Conservation (phyloP, 1,139 yeast species). For the Hyphopichia buzzinii region DNA sequence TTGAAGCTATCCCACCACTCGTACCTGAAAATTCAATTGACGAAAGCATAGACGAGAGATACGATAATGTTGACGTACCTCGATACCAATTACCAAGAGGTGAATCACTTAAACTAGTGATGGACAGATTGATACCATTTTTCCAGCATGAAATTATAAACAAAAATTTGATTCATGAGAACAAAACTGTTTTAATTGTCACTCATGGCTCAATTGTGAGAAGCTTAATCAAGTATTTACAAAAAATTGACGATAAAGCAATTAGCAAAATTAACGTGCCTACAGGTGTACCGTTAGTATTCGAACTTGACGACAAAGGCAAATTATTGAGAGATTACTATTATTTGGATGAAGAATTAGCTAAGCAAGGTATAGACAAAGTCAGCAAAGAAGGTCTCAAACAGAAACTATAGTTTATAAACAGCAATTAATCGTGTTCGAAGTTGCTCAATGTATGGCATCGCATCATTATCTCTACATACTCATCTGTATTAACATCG, state of each 20-base stretch:
- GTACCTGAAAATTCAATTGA: constrained; percentile 20
- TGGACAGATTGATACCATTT: constrained; percentile 59
- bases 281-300: constrained; percentile 70
- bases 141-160: constrained; percentile 41
- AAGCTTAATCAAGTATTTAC: constrained; percentile 59
- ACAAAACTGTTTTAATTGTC: constrained; percentile 56
- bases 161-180: constrained; percentile 29
- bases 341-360: constrained; percentile 71
- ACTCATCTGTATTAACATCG: no score
- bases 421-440: no score
- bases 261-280: constrained; percentile 71
- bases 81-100: constrained; percentile 51
- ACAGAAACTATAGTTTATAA: neutral
- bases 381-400: constrained; percentile 57
- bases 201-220: constrained; percentile 80
- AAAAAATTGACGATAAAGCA: constrained; percentile 56
- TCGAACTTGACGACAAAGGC: constrained; percentile 49
- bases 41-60: constrained; percentile 47
- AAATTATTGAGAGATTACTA: constrained; percentile 44
- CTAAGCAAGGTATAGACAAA: constrained; percentile 60
- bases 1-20: constrained; percentile 66
- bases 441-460: no score
- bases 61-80: constrained; percentile 23
- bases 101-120: constrained; percentile 69
- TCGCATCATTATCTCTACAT: neutral